phyloP scores from a whole-genome alignment of 177 flowering plant genomes.

The Vitis hybrid region DNA sequence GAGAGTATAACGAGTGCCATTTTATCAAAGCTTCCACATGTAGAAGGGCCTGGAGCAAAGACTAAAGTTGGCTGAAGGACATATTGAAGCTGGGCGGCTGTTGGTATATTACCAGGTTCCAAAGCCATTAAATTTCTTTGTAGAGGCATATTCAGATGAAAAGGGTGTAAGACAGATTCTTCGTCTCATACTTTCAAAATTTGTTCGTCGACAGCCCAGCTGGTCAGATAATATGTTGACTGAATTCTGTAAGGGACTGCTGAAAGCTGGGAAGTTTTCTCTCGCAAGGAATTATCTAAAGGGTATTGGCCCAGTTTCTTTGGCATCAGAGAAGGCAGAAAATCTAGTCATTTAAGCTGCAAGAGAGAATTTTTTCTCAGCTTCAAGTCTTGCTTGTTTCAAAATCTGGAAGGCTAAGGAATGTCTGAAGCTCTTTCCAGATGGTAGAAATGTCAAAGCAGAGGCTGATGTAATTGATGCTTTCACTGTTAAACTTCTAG shows the following conservation, averaged over 20 bases:
- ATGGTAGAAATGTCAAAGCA: constrained; percentile 66
- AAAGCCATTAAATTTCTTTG: constrained; percentile 75
- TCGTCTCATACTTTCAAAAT: constrained; percentile 96
- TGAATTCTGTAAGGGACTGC: constrained; percentile 93
- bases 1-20: constrained; percentile 73
- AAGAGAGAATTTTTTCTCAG: constrained; percentile 91
- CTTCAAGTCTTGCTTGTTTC: constrained; percentile 79
- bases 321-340: constrained; percentile 87
- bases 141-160: constrained; percentile 69
- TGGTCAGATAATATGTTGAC: constrained; percentile 77
- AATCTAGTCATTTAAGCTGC: constrained; percentile 93
- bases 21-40: constrained; percentile 69
- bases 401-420: constrained; percentile 99
- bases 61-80: constrained; percentile 81
- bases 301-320: constrained; percentile 68
- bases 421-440: constrained; percentile 81
- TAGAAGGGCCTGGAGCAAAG: constrained; percentile 60
- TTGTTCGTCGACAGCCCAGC: constrained; percentile 80
- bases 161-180: constrained; percentile 91
- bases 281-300: constrained; percentile 91
- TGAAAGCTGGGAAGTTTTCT: constrained; percentile 95
- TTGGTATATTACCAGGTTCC: constrained; percentile 94
- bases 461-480: constrained; percentile 91
- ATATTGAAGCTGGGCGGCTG: constrained; percentile 91
- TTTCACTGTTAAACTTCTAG: constrained; percentile 81